These are phyloP conservation scores for Mallotus japonicus DNA, from an alignment of 441 rosid genomes.

Conservation along the genomic window DNA sequence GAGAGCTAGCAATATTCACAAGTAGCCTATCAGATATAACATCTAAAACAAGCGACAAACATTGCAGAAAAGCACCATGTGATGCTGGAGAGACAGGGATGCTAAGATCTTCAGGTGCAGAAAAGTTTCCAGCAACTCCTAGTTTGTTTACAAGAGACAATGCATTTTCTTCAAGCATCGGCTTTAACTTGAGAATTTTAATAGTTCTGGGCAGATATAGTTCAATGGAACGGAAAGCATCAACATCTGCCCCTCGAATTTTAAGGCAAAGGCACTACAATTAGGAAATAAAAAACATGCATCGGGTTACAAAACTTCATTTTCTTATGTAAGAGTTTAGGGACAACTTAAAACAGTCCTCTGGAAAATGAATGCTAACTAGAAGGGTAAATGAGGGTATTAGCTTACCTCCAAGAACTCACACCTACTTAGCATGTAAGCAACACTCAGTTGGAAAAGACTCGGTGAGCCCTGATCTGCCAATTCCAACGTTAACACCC, in stretches of 20 bases:
- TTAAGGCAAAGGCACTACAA: slow-evolving; percentile 52
- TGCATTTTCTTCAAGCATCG: slow-evolving; percentile 43
- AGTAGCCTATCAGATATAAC: slow-evolving; percentile 52
- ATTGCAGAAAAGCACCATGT: slow-evolving; percentile 35
- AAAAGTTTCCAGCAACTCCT: slow-evolving; percentile 22
- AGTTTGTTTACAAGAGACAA: slow-evolving; percentile 35
- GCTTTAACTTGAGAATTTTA: slow-evolving; percentile 51
- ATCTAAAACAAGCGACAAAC: slow-evolving; percentile 58
- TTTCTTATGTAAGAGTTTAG: not conserved
- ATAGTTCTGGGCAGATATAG: slow-evolving; percentile 42
- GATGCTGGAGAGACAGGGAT: slow-evolving; percentile 28
- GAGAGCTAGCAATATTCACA: slow-evolving; percentile 33
- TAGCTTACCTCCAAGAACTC: slow-evolving; percentile 55
- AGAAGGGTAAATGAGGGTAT: not conserved
- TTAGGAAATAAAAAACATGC: slow-evolving; percentile 19
- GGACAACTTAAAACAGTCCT: not conserved
- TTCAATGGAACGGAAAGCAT: slow-evolving; percentile 34
- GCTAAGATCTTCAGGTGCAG: slow-evolving; percentile 21
- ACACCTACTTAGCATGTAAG: slow-evolving; percentile 40
- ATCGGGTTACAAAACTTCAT: not conserved
- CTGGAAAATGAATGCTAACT: not conserved
- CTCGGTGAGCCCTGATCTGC: slow-evolving; percentile 35
- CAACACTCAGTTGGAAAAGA: slow-evolving; percentile 31
- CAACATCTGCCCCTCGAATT: slow-evolving; percentile 41
- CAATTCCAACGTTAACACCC: slow-evolving; percentile 53